These are phyloP conservation scores for Aethionema arabicum DNA, from an alignment of 345 rosid genomes.

Conservation along the genomic window DNA sequence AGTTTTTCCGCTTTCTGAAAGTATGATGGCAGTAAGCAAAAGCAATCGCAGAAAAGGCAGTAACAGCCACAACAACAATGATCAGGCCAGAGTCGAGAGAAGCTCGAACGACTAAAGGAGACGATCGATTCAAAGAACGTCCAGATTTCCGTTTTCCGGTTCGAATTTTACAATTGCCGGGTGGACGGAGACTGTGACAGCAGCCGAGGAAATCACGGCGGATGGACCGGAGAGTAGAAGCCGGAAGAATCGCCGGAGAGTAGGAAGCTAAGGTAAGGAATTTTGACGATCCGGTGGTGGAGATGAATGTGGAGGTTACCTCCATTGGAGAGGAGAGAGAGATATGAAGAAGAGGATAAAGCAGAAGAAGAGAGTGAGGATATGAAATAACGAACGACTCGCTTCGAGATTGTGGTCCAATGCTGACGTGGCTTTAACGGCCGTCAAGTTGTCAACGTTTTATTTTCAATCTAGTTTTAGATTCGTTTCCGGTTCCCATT, in stretches of 20 bases:
- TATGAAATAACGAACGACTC: constrained; percentile 33
- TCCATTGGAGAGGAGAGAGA: constrained; percentile 46
- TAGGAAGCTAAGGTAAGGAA: constrained; percentile 38
- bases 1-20: constrained; percentile 32
- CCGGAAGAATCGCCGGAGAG: constrained; percentile 38
- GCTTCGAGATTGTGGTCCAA: constrained; percentile 19
- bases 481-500: background rate
- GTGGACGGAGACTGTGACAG: constrained; percentile 50
- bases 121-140: constrained; percentile 33
- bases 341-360: constrained; percentile 37
- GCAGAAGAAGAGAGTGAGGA: constrained; percentile 27
- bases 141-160: constrained; percentile 30
- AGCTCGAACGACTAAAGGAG: constrained; percentile 47
- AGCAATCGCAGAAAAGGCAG: constrained; percentile 59
- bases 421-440: constrained; percentile 43
- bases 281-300: constrained; percentile 44
- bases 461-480: background rate
- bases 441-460: constrained; percentile 35
- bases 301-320: constrained; percentile 42
- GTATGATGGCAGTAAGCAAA: constrained; percentile 49
- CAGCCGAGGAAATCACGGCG: constrained; percentile 57
- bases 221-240: constrained; percentile 35
- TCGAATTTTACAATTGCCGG: constrained; percentile 36
- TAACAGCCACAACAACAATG: constrained; percentile 56
- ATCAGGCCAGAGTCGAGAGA: constrained; percentile 48